Base-by-base conservation (phyloP, 2,329 filamentous ascomycete genomes). In the Trichophaea hybrida region DNA sequence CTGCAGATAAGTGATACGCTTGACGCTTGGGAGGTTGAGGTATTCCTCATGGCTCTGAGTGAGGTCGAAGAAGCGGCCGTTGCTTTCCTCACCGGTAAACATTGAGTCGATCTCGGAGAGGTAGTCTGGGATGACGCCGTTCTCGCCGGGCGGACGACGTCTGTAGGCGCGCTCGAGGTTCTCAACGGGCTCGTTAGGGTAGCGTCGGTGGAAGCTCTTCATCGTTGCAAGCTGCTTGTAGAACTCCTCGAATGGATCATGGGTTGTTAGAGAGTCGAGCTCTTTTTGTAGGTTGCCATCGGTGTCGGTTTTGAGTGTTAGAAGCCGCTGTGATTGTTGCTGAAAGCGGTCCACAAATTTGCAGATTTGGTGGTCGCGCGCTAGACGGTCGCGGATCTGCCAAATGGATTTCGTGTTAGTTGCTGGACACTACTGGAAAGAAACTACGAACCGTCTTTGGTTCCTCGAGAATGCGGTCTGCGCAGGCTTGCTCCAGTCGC, bases 81-180 rank as follows among this genome's bases (percentile, higher is more conserved):
- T 96, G 0, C 85, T 85, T 72, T 98, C 93, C 73, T 98, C 94
- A 63, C 93, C 93, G 0, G 89, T 94, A 73, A 98, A 98, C 76
- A 97, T 85, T 60, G 82, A 82, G 70, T 97, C 91, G 52, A 96
- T 84, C 56, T 90, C 81, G 48, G 80, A 17, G 24, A 49, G 10
- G 37, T 32, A 50, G 43, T 17, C 13, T 7, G 13, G 13, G 79
- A 77, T 59, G 80, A 72, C 1, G 78, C 75, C 51, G 54, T 82
- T 35, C 55, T 65, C 60, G 40, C 55, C 61, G 80, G 65, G 85
- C 46, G 78, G 75, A 60, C 79, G 80, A 69, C 82, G 79, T 72
- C 89, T 88, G 76, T 98, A 98, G 38, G 90, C 86, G 67, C 85
- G 82, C 74, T 98, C 94, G 12, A 95, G 82, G 68, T 97, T 96